Conservation (phyloP, 2,329 filamentous ascomycete species). For the Pezicula rhizophila region DNA sequence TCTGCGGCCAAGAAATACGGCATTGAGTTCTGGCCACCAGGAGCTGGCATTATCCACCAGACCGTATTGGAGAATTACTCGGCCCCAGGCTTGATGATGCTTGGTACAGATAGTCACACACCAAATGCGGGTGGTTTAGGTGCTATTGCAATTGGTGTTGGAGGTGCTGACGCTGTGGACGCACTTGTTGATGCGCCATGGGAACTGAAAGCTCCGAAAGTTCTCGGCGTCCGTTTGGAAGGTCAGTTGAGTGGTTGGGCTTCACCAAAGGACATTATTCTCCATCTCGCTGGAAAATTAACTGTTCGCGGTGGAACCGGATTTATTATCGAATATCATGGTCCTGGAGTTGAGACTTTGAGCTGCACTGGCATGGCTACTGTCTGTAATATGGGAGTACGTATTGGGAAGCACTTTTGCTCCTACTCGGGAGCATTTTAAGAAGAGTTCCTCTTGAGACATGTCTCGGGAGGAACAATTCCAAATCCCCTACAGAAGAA, state of each 20-base stretch:
- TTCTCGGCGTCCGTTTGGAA: conserved; percentile 78
- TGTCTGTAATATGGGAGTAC: conserved; percentile 74
- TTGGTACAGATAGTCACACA: conserved; percentile 95
- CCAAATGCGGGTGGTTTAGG: conserved; percentile 94
- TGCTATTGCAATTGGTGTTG: conserved; percentile 93
- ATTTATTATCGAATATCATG: conserved; percentile 90
- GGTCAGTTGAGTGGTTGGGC: conserved; percentile 87
- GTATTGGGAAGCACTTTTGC: too few species aligned
- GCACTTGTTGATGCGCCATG: conserved; percentile 93
- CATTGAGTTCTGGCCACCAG: conserved; percentile 93
- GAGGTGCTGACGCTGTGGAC: conserved; percentile 94
- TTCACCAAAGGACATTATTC: conserved; percentile 90
- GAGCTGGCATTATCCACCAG: conserved; percentile 94
- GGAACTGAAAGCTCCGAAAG: conserved; percentile 92
- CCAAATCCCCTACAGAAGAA: too few species aligned
- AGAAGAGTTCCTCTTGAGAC: too few species aligned
- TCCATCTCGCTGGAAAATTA: conserved; percentile 80
- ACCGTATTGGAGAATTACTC: conserved; percentile 97
- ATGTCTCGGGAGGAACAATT: too few species aligned
- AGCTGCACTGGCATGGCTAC: conserved; percentile 94
- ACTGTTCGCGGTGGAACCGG: conserved; percentile 93
- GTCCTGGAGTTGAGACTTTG: conserved; percentile 80
- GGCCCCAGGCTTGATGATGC: conserved; percentile 96
- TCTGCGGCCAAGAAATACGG: conserved; percentile 86
- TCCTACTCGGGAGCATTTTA: too few species aligned